A percentile compares a stretch with the other conserved stretches of the same genome.
These are phyloP conservation scores for Jimgerdemannia lactiflua DNA, from an alignment of 192 early-diverging fungal genomes.

Conservation along the genomic window DNA sequence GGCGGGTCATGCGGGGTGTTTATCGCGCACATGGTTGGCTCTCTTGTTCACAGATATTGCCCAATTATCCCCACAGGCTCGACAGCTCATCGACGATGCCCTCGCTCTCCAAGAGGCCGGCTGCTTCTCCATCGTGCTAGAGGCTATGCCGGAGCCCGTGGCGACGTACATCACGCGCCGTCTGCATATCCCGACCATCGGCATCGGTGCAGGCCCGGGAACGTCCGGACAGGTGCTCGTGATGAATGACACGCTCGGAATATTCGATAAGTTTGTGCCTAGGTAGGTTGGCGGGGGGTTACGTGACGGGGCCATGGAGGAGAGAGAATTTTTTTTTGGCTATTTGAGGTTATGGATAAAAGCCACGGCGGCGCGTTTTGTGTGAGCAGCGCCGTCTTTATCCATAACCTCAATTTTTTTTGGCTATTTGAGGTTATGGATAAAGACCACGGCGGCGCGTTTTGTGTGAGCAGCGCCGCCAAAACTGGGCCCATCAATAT, in stretches of 20 bases:
- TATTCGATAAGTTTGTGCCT: slow-evolving; percentile 89
- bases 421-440: too few relatives aligned
- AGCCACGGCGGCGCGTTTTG: too few relatives aligned
- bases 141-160: slow-evolving; percentile 90
- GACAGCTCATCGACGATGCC: slow-evolving; percentile 80
- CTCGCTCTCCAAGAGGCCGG: slow-evolving; percentile 89
- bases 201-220: slow-evolving; percentile 89
- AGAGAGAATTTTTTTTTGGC: too few relatives aligned
- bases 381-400: too few relatives aligned
- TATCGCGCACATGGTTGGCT: background rate
- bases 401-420: too few relatives aligned
- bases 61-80: slow-evolving; percentile 45
- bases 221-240: slow-evolving; percentile 97
- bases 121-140: slow-evolving; percentile 87
- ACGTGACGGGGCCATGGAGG: background rate
- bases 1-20: background rate
- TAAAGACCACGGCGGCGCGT: too few relatives aligned
- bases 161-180: slow-evolving; percentile 80
- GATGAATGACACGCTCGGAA: slow-evolving; percentile 84
- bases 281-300: slow-evolving; percentile 46
- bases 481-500: too few relatives aligned
- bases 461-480: too few relatives aligned
- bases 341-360: too few relatives aligned
- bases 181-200: slow-evolving; percentile 89
- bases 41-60: too few relatives aligned